Percentiles rank a stretch among this genome's conserved stretches.
phyloP scores from a whole-genome alignment of 1,139 yeast species.

The Scheffersomyces titani region DNA sequence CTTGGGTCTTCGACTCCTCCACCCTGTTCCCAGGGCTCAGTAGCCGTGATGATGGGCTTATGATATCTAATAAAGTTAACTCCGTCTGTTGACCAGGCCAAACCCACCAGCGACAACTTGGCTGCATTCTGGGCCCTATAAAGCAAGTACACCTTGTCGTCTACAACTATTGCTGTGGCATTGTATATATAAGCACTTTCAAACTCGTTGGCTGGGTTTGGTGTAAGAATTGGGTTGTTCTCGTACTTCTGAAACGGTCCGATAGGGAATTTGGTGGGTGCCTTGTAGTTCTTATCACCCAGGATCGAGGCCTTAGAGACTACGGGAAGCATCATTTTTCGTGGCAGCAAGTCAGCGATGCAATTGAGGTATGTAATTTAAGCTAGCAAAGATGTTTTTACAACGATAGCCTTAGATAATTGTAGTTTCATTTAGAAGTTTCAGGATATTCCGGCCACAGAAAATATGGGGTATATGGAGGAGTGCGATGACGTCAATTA shows the following conservation, averaged over 20 bases:
- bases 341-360: background rate
- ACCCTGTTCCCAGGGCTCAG: conserved; percentile 43
- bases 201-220: conserved; percentile 41
- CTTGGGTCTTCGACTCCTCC: conserved; percentile 52
- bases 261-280: conserved; percentile 42
- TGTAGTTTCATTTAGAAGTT: background rate
- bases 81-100: conserved; percentile 48
- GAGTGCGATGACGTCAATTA: background rate
- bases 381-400: no score
- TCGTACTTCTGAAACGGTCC: conserved; percentile 42
- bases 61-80: conserved; percentile 31
- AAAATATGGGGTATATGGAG: background rate
- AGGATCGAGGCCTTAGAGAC: conserved; percentile 27
- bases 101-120: conserved; percentile 37
- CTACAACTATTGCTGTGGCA: conserved; percentile 48
- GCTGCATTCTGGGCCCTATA: conserved; percentile 44
- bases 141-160: conserved; percentile 37
- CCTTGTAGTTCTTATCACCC: conserved; percentile 34
- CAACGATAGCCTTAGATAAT: no score
- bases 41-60: conserved; percentile 36
- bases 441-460: background rate
- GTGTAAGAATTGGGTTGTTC: conserved; percentile 41
- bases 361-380: background rate
- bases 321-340: conserved; percentile 31
- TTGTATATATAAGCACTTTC: conserved; percentile 45